Evolutionary conservation across 805 yeast species (phyloP).

Genomic region (Jamesozyma hellenica): DNA sequence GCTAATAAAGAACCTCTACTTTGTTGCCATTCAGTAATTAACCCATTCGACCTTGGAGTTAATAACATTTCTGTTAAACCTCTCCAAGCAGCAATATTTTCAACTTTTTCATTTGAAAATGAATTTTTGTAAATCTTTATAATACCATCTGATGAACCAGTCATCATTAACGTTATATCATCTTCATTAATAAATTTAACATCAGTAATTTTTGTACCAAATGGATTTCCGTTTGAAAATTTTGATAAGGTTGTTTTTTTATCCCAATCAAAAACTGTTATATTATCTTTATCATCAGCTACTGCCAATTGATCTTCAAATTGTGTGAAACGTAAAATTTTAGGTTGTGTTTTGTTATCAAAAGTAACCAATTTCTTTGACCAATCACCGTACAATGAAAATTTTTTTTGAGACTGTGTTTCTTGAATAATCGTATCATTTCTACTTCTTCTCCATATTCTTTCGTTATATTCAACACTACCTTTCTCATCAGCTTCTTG

Average conservation of each 20-base stretch:
- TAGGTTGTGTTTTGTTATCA: constrained; percentile 73
- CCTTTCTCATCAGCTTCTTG: constrained; percentile 88
- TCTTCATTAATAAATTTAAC: constrained; percentile 83
- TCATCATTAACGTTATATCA: constrained; percentile 70
- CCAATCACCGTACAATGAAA: constrained; percentile 85
- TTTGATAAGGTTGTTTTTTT: constrained; percentile 45
- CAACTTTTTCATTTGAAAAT: constrained; percentile 44
- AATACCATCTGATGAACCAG: constrained; percentile 94
- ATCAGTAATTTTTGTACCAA: constrained; percentile 83
- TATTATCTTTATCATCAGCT: constrained; percentile 73
- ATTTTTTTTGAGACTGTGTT: constrained; percentile 81
- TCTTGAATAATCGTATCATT: constrained; percentile 79
- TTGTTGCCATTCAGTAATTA: constrained; percentile 94
- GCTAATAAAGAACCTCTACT: constrained; percentile 82
- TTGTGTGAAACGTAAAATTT: constrained; percentile 70
- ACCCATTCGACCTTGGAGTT: constrained; percentile 72
- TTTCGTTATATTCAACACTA: constrained; percentile 67
- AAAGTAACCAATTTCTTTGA: constrained; percentile 46
- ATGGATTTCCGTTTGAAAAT: constrained; percentile 76
- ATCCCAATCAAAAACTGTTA: constrained; percentile 86
- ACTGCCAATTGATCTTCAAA: constrained; percentile 77
- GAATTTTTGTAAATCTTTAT: constrained; percentile 75
- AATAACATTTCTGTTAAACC: constrained; percentile 78
- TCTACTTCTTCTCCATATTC: constrained; percentile 83
- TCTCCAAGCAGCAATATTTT: constrained; percentile 81